Evolutionary conservation across 148 eudicot genomes (phyloP), one percentile per base, ranked within the genome.

Genomic region (Salicornia ramosissima): DNA sequence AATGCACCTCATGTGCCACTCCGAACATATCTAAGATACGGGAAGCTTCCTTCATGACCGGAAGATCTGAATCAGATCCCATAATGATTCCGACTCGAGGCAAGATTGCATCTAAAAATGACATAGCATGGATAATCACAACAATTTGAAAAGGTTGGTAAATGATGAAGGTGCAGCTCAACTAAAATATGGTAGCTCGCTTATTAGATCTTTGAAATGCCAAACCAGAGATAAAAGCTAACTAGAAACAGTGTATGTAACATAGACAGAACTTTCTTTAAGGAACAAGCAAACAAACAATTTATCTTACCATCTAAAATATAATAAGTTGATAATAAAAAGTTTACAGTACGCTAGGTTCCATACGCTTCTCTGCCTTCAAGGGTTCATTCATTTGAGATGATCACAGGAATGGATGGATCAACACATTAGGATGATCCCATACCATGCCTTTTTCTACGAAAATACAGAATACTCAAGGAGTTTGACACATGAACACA

Each of bases 41-140:
- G 40, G 92, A 87, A 77, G 97, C 95, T 3, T 87, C 92, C 75
- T 91, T 89, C 97, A 91, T 91, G 36, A 93, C 96, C 47, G 92
- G 92, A 64, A 90, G 95, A 81, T 93, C 96, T 33, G 98, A 93
- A 74, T 93, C 96, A 28, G 98, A 93, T 50, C 98, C 98, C 98
- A 93, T 93, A 63, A 93, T 87, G 80, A 93, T 88, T 50, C 90
- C 98, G 75, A 93, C 96, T 77, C 75, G 85, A 31, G 92, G 92
- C 21, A 83, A 47, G 9, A 16, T 81, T 78, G 88, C 69, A 79
- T 72, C 80, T 81, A 67, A 34, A 52, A 67, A 65, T 45, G 62
- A 65, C n/a, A 29, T 40, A 12, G 34, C 40, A 68, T 19, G 16
- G 51, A 34, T 11, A 55, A 3, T n/a, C 26, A 47, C 29, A 1